A percentile compares a stretch with the other conserved stretches of the same genome.
phyloP scores from a whole-genome alignment of 176 grass and related monocot genomes.

The Zea luxurians region DNA sequence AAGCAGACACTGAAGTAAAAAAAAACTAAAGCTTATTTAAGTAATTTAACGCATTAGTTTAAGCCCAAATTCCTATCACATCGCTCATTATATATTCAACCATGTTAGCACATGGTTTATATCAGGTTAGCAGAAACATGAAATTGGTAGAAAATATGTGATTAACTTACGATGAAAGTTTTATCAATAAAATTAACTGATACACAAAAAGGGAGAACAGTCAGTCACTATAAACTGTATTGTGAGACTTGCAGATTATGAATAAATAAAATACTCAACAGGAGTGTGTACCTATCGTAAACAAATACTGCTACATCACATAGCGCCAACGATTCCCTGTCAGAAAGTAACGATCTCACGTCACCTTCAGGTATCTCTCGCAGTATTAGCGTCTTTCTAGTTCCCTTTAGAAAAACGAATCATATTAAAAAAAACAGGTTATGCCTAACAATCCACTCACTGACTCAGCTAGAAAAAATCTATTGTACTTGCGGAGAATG shows the following conservation, averaged over 20 bases:
- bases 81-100: background rate
- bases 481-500: background rate
- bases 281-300: slow-evolving; percentile 68
- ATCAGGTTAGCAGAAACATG: background rate
- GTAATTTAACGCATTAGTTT: background rate
- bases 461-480: background rate
- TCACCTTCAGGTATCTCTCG: slow-evolving; percentile 86
- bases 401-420: slow-evolving; percentile 50
- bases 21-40: background rate
- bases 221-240: background rate
- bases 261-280: slow-evolving; percentile 5
- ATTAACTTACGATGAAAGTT: background rate
- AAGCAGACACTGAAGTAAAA: background rate
- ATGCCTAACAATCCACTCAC: background rate
- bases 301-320: slow-evolving; percentile 89
- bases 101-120: background rate
- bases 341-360: slow-evolving; percentile 68
- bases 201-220: background rate
- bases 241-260: background rate
- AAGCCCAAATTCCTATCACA: background rate
- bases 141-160: background rate
- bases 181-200: background rate
- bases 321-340: slow-evolving; percentile 79
- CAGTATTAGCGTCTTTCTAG: slow-evolving; percentile 81
- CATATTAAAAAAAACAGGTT: slow-evolving; percentile 15